Base-by-base conservation (phyloP, 306 rosid genomes). In the Adenanthera pavonina region DNA sequence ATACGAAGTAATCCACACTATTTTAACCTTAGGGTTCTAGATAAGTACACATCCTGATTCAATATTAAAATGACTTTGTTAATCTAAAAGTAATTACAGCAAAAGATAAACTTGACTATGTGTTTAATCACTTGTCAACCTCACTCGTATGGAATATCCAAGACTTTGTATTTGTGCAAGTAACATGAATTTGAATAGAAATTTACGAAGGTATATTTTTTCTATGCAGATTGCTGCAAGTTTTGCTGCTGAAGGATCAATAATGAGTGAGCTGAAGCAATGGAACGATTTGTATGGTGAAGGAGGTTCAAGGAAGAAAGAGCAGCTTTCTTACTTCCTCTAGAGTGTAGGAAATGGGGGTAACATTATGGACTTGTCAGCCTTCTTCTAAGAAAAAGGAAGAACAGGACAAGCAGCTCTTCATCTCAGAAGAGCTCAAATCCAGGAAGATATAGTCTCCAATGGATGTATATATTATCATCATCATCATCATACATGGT, bases 221-320 rank as follows among this genome's bases (percentile, higher is more conserved):
- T 57, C 11, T 10, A 44, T 78, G 84, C 81, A 92, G 97, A 90
- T 92, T 35, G 92, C 97, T 35, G 86, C 94, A 76, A 92, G 97
- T 88, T 92, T 90, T 61, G 88, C 93, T 34, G 51, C 87, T 7
- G 97, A 92, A 72, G 94, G 97, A 78, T 90, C 94, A 16, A 80
- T 86, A 36, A 90, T 92, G 94, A 76, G 61, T 17, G 93, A 90
- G 88, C 87, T 92, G 84, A 90, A 89, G 86, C 93, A 90, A 75
- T 92, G 97, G 97, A 92, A 92, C 61, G 94, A 92, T 0, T 71
- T 86, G 82, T 90, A 89, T 54, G 97, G 97, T 46, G 97, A 89
- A 68, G 97, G 97, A 41, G 97, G 97, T 76, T 90, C 97, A 72
- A 90, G 97, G 80, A 92, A 92, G 91, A 92, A 86, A 84, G 82